Evolutionary conservation across 2,329 filamentous ascomycete genomes (phyloP).

Genomic region (Neopestalotiopsis clavispora): DNA sequence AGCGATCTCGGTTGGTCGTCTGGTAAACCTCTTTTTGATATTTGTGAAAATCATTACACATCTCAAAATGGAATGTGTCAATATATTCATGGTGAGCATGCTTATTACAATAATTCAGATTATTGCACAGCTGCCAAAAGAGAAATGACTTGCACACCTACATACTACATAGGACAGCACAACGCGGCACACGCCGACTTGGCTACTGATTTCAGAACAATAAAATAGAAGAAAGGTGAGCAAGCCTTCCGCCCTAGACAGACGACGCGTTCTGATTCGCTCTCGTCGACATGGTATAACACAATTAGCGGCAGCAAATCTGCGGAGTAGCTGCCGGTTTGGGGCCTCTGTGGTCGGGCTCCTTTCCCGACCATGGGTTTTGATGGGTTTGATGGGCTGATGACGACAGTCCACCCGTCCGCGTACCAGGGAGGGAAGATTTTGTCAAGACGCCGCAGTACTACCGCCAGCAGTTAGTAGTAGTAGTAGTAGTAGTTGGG

Average conservation of each 20-base stretch:
- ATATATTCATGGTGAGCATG: too few species aligned
- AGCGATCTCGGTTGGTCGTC: too few species aligned
- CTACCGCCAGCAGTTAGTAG: background rate
- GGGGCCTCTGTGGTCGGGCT: background rate
- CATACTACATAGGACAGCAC: too few species aligned
- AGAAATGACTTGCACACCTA: too few species aligned
- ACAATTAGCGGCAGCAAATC: background rate
- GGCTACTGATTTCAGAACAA: too few species aligned
- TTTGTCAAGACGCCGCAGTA: background rate
- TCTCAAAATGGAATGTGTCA: too few species aligned
- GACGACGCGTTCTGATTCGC: background rate
- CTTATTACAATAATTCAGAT: too few species aligned
- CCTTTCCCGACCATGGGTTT: background rate
- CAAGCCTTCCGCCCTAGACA: background rate
- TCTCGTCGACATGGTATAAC: background rate
- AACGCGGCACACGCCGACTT: too few species aligned
- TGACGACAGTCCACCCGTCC: constrained; percentile 11
- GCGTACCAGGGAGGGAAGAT: background rate
- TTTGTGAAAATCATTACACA: too few species aligned
- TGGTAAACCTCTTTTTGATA: too few species aligned
- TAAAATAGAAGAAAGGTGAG: too few species aligned
- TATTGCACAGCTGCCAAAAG: too few species aligned
- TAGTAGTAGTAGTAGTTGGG: background rate
- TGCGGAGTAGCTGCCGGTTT: constrained; percentile 12
- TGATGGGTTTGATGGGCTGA: background rate